Base-by-base conservation (phyloP, 2,329 filamentous ascomycete species). In the Pleomassaria siparia region DNA sequence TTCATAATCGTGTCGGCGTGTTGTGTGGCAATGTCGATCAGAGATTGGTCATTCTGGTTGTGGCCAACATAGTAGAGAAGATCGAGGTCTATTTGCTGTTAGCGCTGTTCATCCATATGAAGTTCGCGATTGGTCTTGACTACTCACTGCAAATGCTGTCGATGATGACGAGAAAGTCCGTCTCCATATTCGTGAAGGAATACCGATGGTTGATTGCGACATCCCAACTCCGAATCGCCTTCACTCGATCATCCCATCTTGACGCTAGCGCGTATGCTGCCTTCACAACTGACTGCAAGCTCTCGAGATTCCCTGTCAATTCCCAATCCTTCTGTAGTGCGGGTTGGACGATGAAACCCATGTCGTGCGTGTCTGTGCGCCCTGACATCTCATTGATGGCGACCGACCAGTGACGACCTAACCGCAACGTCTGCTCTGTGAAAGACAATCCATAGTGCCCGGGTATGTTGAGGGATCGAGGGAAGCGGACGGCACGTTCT, bases 281-380 rank as follows among this genome's bases (percentile, higher is more conserved):
- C 2, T 62, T 64, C 2, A 77, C 47, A 2, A 80, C 67, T 2
- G 71, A 71, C 3, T 68, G 51, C 0, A 77, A 49, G 32, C 73
- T 75, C n/a, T 65, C 51, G 8, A 48, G 39, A 39, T 74, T 71
- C 0, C 72, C 71, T 0, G 71, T 75, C 4, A 80, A 57, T 30
- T 79, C 74, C 73, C 73, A 81, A 22, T 77, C 73, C 22, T 72
- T 67, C 18, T 72, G 71, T 0, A 79, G 56, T 1, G 76, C 73
- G 0, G 78, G 78, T 42, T 75, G 71, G 4, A 80, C 71, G 21
- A 82, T 81, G 53, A 82, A 82, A 0, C 78, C 77, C 48, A 82
- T 71, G 33, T 81, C 79, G 47, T 81, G 79, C 0, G 78, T 81
- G 44, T 80, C 76, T 3, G 69, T 80, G 24, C 75, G 55, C 3